These are phyloP conservation scores for Saccharomycopsis sp. DNA, from an alignment of 805 yeast species.

Conservation along the genomic window DNA sequence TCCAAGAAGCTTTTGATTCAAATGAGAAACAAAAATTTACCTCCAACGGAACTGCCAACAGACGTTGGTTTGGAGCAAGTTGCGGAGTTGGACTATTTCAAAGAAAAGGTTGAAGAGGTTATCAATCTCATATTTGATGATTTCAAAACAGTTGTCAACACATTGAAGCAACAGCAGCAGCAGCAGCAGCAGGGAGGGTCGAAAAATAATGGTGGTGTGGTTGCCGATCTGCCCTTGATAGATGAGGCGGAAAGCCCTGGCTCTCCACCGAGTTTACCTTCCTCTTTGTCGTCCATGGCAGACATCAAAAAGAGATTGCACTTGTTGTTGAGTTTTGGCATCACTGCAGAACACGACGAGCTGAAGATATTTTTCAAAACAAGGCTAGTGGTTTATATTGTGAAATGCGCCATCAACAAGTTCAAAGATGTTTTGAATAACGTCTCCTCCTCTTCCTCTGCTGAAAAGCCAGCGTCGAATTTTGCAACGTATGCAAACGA, in stretches of 20 bases:
- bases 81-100: constrained; percentile 2
- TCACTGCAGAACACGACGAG: too few relatives aligned
- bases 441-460: too few relatives aligned
- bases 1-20: background rate
- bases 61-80: background rate
- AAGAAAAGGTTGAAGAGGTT: constrained; percentile 11
- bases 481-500: too few relatives aligned
- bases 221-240: too few relatives aligned
- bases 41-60: background rate
- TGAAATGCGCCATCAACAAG: constrained; percentile 7
- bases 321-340: too few relatives aligned
- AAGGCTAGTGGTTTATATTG: constrained; percentile 14
- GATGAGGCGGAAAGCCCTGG: too few relatives aligned
- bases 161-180: too few relatives aligned
- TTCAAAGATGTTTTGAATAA: constrained; percentile 6
- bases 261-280: too few relatives aligned
- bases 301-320: constrained; percentile 7
- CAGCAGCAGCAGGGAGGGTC: too few relatives aligned
- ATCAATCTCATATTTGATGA: constrained; percentile 15
- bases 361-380: too few relatives aligned
- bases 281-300: background rate
- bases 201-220: too few relatives aligned
- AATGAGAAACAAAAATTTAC: constrained; percentile 1
- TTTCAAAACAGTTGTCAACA: constrained; percentile 2
- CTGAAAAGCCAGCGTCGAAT: too few relatives aligned